Evolutionary conservation across 768 basidiomycete species (phyloP).

Genomic region (Trametes cubensis): DNA sequence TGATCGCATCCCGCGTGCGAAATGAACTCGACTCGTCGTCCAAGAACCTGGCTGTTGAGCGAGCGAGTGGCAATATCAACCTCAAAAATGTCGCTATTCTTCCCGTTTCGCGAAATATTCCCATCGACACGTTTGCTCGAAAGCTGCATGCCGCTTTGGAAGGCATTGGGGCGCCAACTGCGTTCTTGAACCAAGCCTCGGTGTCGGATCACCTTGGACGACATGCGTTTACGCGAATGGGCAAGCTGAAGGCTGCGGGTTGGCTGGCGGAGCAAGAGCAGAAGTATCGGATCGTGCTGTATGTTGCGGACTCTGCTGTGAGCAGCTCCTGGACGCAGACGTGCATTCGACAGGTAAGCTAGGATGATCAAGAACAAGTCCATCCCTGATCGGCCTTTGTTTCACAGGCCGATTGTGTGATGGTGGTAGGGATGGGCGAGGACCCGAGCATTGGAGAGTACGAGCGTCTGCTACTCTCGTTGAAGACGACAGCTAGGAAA

Average conservation of each 20-base stretch:
- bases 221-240: constrained; percentile 95
- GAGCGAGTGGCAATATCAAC: constrained; percentile 81
- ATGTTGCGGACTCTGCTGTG: constrained; percentile 94
- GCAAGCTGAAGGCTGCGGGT: constrained; percentile 90
- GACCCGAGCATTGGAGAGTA: constrained; percentile 92
- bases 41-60: constrained; percentile 56
- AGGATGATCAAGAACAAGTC: neutral
- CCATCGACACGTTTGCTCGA: constrained; percentile 85
- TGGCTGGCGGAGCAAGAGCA: constrained; percentile 98
- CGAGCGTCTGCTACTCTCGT: constrained; percentile 87
- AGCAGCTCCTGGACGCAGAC: constrained; percentile 98
- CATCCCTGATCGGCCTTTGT: no score
- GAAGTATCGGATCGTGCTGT: constrained; percentile 89
- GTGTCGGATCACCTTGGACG: constrained; percentile 90
- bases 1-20: constrained; percentile 91
- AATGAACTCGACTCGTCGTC: constrained; percentile 73
- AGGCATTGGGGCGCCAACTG: constrained; percentile 88
- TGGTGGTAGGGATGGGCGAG: constrained; percentile 94
- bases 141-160: constrained; percentile 89
- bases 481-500: constrained; percentile 98
- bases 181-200: constrained; percentile 91
- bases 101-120: constrained; percentile 84
- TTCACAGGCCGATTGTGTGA: constrained; percentile 87
- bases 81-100: constrained; percentile 93
- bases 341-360: constrained; percentile 85